A percentile compares a stretch with the other conserved stretches of the same genome.
Conservation (phyloP, 345 rosid genomes). For the Citrus medica region DNA sequence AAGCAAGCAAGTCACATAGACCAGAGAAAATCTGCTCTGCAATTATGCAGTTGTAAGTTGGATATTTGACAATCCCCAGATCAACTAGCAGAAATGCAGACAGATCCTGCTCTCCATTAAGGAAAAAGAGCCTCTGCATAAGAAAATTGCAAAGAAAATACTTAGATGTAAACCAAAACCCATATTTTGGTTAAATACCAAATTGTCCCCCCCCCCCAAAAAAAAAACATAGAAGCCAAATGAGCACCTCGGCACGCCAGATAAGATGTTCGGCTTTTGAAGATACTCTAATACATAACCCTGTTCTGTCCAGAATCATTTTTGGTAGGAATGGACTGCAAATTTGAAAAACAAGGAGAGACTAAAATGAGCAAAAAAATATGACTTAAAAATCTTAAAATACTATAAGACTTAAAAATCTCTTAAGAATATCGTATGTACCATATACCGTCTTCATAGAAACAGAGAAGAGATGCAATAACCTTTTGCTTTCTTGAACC, state of each 20-base stretch:
- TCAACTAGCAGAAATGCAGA: slow-evolving; percentile 79
- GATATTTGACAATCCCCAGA: slow-evolving; percentile 78
- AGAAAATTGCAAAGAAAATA: slow-evolving; percentile 1
- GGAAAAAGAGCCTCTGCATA: slow-evolving; percentile 89
- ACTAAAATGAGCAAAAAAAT: slow-evolving; percentile 3
- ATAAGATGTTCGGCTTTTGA: slow-evolving; percentile 58
- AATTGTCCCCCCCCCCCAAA: neutral
- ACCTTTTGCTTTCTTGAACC: slow-evolving; percentile 71
- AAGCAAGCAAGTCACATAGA: slow-evolving; percentile 60
- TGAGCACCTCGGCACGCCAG: slow-evolving; percentile 85
- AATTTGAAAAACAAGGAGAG: slow-evolving; percentile 16
- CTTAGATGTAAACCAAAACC: neutral
- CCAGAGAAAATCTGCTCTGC: slow-evolving; percentile 54
- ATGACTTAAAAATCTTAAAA: neutral
- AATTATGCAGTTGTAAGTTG: slow-evolving; percentile 61
- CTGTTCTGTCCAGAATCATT: slow-evolving; percentile 54
- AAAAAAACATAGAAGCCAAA: slow-evolving; percentile 5
- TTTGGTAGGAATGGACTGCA: slow-evolving; percentile 50
- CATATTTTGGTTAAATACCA: neutral
- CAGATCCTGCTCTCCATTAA: slow-evolving; percentile 85
- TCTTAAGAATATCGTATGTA: slow-evolving; percentile 18
- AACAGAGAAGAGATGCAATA: slow-evolving; percentile 49
- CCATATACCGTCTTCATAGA: slow-evolving; percentile 54
- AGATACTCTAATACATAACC: slow-evolving; percentile 51
- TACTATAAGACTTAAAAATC: neutral